A percentile compares a stretch with the other conserved stretches of the same genome.
Evolutionary conservation across 352 stramenopile genomes (phyloP).

Genomic region (Pythium coloratum): DNA sequence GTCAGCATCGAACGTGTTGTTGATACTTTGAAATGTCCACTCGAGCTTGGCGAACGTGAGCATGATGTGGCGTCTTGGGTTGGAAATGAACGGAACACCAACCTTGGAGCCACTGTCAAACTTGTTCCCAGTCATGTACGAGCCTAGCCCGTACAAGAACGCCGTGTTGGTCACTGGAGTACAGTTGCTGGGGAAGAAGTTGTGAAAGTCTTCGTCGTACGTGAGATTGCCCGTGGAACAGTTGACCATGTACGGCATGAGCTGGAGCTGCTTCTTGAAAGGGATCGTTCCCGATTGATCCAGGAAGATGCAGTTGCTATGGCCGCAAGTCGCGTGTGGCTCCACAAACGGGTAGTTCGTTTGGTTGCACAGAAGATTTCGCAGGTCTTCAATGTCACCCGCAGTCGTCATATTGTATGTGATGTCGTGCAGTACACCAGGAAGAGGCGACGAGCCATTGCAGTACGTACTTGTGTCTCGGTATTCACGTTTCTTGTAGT

Average conservation of each 20-base stretch:
- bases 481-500: neutral
- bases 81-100: neutral
- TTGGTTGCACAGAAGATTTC: conserved; percentile 22
- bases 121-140: conserved; percentile 18
- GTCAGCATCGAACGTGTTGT: conserved; percentile 5
- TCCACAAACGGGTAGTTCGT: conserved; percentile 32
- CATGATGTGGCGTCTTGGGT: conserved; percentile 11
- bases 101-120: neutral
- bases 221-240: conserved; percentile 1
- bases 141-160: conserved; percentile 21
- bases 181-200: conserved; percentile 14
- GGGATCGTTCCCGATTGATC: conserved; percentile 7
- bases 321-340: conserved; percentile 9
- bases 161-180: conserved; percentile 1
- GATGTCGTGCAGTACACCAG: too few species aligned
- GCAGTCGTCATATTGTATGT: neutral
- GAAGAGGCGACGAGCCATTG: too few species aligned
- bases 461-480: neutral
- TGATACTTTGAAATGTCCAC: conserved; percentile 20
- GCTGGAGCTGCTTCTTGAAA: conserved; percentile 17
- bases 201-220: conserved; percentile 14
- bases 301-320: conserved; percentile 16
- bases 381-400: conserved; percentile 5
- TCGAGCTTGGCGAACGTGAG: conserved; percentile 12
- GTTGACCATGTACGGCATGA: conserved; percentile 17